Evolutionary conservation across 768 basidiomycete genomes (phyloP).

Genomic region (Hygrophoropsis aurantiaca): DNA sequence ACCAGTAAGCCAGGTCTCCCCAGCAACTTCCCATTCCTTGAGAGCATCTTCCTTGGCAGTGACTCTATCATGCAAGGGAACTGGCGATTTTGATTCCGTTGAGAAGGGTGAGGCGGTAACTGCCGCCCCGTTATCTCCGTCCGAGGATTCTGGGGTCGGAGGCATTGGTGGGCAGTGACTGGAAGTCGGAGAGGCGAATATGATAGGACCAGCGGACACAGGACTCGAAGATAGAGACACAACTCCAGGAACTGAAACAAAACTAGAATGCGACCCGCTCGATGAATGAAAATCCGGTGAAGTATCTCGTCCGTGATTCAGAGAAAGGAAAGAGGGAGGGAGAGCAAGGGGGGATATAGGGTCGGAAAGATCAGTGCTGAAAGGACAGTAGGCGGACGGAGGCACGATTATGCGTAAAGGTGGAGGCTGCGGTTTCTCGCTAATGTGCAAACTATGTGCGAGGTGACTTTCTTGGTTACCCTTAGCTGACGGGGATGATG

Average conservation of each 20-base stretch:
- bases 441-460: no score
- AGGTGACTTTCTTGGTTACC: no score
- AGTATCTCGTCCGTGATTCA: slow-evolving; percentile 14
- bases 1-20: slow-evolving; percentile 31
- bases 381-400: slow-evolving; percentile 33
- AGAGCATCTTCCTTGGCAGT: slow-evolving; percentile 13
- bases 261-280: not conserved
- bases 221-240: slow-evolving; percentile 3
- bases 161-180: slow-evolving; percentile 28
- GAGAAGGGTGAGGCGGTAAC: slow-evolving; percentile 11
- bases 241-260: slow-evolving; percentile 9
- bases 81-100: not conserved
- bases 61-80: slow-evolving; percentile 6
- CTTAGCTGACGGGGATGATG: no score
- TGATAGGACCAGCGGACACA: slow-evolving; percentile 1
- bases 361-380: slow-evolving; percentile 29
- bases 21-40: slow-evolving; percentile 17
- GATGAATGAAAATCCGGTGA: slow-evolving; percentile 1
- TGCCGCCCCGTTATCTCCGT: slow-evolving; percentile 7
- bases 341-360: slow-evolving; percentile 27
- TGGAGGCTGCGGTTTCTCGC: no score
- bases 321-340: slow-evolving; percentile 26
- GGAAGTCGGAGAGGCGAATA: slow-evolving; percentile 24
- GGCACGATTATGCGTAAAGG: slow-evolving; percentile 31
- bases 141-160: slow-evolving; percentile 16